A percentile compares a stretch with the other conserved stretches of the same genome.
These are phyloP conservation scores for Marsdenia floribunda DNA, from an alignment of 257 asterid species.

Conservation along the genomic window DNA sequence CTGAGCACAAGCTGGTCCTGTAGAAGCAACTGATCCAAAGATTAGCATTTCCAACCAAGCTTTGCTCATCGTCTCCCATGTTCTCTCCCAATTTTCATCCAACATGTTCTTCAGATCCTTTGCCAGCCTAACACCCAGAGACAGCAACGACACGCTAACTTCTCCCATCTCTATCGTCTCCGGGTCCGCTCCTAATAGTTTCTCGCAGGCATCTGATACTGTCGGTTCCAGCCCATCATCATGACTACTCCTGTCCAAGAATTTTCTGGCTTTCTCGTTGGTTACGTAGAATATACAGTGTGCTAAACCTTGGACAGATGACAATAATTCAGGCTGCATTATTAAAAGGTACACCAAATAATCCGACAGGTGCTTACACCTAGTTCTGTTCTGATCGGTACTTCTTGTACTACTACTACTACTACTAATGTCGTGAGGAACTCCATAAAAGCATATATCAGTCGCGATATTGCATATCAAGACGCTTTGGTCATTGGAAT, in stretches of 20 bases:
- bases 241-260: neutral
- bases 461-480: conserved; percentile 50
- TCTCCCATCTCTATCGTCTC: too few species aligned
- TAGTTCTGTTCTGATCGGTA: neutral
- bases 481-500: conserved; percentile 33
- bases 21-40: too few species aligned
- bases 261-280: conserved; percentile 31
- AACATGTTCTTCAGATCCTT: too few species aligned
- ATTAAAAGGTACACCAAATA: conserved; percentile 42
- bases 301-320: conserved; percentile 39
- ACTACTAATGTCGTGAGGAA: too few species aligned
- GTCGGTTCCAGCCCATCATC: neutral
- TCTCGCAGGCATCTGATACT: neutral
- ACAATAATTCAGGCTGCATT: conserved; percentile 40
- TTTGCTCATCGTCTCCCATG: too few species aligned
- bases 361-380: conserved; percentile 29
- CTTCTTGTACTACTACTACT: neutral
- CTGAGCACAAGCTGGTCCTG: too few species aligned
- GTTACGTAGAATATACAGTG: conserved; percentile 43
- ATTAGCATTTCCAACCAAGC: too few species aligned
- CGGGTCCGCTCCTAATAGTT: conserved; percentile 13
- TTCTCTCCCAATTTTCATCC: too few species aligned
- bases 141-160: too few species aligned
- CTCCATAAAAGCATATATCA: conserved; percentile 29
- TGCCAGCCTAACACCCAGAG: too few species aligned